Conservation (phyloP, 177 flowering plant genomes). For the Vitis hybrid region DNA sequence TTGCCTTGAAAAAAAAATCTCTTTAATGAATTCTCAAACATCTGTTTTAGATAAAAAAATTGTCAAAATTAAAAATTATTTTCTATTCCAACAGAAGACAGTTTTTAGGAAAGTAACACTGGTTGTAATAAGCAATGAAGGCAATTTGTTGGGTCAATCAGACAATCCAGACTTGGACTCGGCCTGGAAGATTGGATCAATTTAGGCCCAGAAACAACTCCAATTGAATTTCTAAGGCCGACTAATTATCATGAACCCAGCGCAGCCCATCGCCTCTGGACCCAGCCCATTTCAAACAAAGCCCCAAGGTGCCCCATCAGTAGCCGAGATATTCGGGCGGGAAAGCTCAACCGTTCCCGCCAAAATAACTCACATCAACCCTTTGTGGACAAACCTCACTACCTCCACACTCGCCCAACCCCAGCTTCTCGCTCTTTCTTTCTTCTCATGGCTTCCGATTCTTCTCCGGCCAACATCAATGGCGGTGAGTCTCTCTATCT, state of each 20-base stretch:
- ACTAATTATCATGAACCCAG: too few species aligned
- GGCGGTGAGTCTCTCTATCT: slow-evolving; percentile 36
- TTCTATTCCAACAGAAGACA: too few species aligned
- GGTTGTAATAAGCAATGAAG: neutral
- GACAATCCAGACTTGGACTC: neutral
- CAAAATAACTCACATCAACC: neutral
- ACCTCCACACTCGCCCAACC: neutral
- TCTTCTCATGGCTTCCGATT: slow-evolving; percentile 70
- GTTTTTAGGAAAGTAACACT: too few species aligned
- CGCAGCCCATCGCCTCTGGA: too few species aligned
- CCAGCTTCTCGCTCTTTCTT: slow-evolving; percentile 15
- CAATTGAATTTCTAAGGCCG: neutral
- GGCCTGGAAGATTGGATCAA: neutral
- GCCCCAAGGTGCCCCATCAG: neutral
- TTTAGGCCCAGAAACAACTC: neutral
- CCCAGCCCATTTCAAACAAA: too few species aligned
- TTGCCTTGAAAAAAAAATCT: too few species aligned
- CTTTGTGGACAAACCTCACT: neutral
- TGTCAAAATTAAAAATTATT: too few species aligned
- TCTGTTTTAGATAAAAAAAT: too few species aligned
- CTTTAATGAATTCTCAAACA: too few species aligned
- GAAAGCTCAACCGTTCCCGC: slow-evolving; percentile 24
- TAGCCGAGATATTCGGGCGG: slow-evolving; percentile 13
- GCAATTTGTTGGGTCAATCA: neutral
- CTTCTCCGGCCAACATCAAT: slow-evolving; percentile 43